Base-by-base conservation (phyloP, 495 filamentous ascomycete genomes). In the Aspergillus asperescens region DNA sequence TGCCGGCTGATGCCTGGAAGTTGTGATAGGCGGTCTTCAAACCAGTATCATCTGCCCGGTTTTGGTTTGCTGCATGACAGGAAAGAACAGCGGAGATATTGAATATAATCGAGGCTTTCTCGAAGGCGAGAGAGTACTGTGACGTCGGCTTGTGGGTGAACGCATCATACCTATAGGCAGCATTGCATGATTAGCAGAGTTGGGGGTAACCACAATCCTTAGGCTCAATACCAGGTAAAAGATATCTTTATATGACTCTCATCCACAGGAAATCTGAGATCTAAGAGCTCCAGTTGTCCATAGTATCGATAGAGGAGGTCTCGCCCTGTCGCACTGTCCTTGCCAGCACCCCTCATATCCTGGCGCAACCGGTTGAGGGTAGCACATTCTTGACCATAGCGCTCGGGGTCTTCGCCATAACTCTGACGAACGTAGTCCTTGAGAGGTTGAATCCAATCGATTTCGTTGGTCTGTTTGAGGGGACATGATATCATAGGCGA, bases 41-140 rank as follows among this genome's bases (percentile, higher is more conserved):
- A 22, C 94, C 92, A 16, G 85, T 75, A 54, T 97, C 94, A 62
- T 97, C 90, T 52, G 84, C 87, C 18, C 94, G 85, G 53, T 90
- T 88, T 66, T 97, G 93, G 66, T 90, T 78, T 50, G 93, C 93
- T 41, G 91, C 93, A 75, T 98, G 90, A 61, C 92, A 96, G 16
- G 91, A 97, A 15, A 97, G 77, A 7, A 97, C 91, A 54, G 93
- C 94, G 18, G 93, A 95, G 63, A 98, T 97, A 69, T 98, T 98
- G 81, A 98, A 98, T 60, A 98, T 95, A 66, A 98, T 95, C 50
- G 94, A 97, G 16, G 93, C 93, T 69, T 98, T 98, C 69, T 98
- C 93, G 69, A 91, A 98, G 27, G 93, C 93, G 25, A 97, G 80
- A 25, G 91, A 96, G 71, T 94, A 95, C 65, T 98, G 93, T 8